Conservation (phyloP, 352 stramenopile species). For the Globisporangium irregulare region DNA sequence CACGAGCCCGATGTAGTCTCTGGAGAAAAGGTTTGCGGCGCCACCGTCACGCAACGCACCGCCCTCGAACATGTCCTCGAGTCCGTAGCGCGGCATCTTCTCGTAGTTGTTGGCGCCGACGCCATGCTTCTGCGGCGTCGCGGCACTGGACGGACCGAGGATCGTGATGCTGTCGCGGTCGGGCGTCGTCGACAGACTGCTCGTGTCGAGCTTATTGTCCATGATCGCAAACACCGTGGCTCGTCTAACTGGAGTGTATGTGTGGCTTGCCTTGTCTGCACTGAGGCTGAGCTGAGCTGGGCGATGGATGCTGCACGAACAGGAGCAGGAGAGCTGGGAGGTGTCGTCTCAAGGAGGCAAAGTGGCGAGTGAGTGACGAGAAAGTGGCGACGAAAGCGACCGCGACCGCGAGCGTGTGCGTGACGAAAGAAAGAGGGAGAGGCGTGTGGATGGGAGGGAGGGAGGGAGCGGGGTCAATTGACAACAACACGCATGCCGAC, state of each 20-base stretch:
- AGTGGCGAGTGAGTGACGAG: conserved; percentile 2
- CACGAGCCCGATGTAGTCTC: conserved; percentile 23
- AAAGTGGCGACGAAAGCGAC: not conserved
- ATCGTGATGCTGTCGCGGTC: conserved; percentile 22
- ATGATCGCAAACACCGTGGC: not conserved
- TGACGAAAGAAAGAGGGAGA: not conserved
- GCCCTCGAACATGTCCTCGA: conserved; percentile 27
- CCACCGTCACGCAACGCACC: conserved; percentile 21
- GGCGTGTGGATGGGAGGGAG: not conserved
- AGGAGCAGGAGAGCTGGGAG: not conserved
- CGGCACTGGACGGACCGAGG: not conserved
- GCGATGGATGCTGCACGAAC: no score
- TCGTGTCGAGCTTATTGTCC: conserved; percentile 1
- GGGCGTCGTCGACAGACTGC: conserved; percentile 11
- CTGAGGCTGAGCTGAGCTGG: not conserved
- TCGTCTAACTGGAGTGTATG: not conserved
- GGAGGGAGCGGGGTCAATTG: not conserved
- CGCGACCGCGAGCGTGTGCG: no score
- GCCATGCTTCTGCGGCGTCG: conserved; percentile 9
- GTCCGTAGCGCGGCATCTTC: conserved; percentile 11
- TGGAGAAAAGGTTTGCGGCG: conserved; percentile 14
- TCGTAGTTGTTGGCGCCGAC: not conserved
- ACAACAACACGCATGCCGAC: not conserved
- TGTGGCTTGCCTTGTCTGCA: not conserved
- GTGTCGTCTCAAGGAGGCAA: conserved; percentile 7